These are phyloP conservation scores for Beauveria sp. DNA, from an alignment of 2,329 filamentous ascomycete species.

Conservation along the genomic window DNA sequence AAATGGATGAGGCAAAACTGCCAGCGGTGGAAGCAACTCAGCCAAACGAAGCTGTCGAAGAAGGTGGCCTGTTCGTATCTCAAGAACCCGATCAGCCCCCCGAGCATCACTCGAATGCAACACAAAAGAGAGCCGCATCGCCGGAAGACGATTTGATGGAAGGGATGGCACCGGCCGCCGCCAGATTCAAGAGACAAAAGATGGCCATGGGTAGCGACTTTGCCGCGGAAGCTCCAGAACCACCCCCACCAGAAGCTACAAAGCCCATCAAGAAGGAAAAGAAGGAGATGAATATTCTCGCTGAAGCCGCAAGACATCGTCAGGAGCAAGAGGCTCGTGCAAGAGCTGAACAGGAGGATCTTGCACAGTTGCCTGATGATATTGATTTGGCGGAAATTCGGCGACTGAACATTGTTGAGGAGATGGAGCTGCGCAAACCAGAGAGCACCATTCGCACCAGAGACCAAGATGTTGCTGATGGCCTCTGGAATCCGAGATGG, in stretches of 20 bases:
- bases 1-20: slow-evolving; percentile 20
- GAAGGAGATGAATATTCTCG: slow-evolving; percentile 60
- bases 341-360: slow-evolving; percentile 45
- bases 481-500: slow-evolving; percentile 80
- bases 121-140: slow-evolving; percentile 40
- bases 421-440: slow-evolving; percentile 55
- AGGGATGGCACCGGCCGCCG: slow-evolving; percentile 66
- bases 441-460: slow-evolving; percentile 21
- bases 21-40: slow-evolving; percentile 11
- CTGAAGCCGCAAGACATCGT: slow-evolving; percentile 52
- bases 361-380: slow-evolving; percentile 47
- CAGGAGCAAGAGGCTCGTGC: slow-evolving; percentile 60
- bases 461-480: slow-evolving; percentile 45
- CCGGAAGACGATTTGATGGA: slow-evolving; percentile 55
- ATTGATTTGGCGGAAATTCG: slow-evolving; percentile 68
- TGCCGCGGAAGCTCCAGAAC: slow-evolving; percentile 20
- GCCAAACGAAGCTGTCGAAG: slow-evolving; percentile 20
- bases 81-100: slow-evolving; percentile 31
- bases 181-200: slow-evolving; percentile 70
- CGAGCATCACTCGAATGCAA: slow-evolving; percentile 20
- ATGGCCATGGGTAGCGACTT: slow-evolving; percentile 50
- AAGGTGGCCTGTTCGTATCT: slow-evolving; percentile 49
- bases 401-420: slow-evolving; percentile 67
- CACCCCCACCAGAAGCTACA: slow-evolving; percentile 13
- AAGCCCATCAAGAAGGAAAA: slow-evolving; percentile 41